Evolutionary conservation across 1,284 basidiomycete species (phyloP).

Genomic region (Exobasidium cylindrosporum): DNA sequence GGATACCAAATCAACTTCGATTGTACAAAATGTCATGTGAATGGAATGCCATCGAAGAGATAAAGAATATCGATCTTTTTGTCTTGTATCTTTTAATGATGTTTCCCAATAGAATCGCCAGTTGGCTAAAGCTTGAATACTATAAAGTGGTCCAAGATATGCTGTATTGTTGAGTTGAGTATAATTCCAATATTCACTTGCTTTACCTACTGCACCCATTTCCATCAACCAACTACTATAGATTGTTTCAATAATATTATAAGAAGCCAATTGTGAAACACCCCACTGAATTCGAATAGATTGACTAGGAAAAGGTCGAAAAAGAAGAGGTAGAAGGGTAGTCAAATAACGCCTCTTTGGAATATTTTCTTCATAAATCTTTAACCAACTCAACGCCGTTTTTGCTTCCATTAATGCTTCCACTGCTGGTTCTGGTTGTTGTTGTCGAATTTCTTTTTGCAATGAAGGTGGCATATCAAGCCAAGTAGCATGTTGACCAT

Average conservation of each 20-base stretch:
- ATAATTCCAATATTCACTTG: not conserved
- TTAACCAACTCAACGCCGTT: not conserved
- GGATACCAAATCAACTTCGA: not conserved
- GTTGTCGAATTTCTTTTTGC: not conserved
- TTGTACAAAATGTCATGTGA: not conserved
- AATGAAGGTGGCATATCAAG: conserved; percentile 3
- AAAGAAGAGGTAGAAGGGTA: not conserved
- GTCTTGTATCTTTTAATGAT: not conserved
- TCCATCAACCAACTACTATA: conserved; percentile 1
- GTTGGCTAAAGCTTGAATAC: not conserved
- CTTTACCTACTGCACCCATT: not conserved
- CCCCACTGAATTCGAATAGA: not conserved
- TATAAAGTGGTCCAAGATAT: not conserved
- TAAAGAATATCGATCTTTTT: not conserved
- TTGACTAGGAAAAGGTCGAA: not conserved
- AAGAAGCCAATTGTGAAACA: not conserved
- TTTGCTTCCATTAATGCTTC: not conserved
- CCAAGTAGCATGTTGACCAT: conserved; percentile 4
- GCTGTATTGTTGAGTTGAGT: not conserved
- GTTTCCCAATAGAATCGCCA: not conserved
- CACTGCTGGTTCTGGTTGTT: not conserved
- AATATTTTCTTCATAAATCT: not conserved
- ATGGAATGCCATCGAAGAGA: conserved; percentile 2
- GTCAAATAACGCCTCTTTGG: not conserved
- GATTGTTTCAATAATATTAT: not conserved